These are phyloP conservation scores for Sarcomyxa edulis DNA, from an alignment of 768 basidiomycete species.

Conservation along the genomic window DNA sequence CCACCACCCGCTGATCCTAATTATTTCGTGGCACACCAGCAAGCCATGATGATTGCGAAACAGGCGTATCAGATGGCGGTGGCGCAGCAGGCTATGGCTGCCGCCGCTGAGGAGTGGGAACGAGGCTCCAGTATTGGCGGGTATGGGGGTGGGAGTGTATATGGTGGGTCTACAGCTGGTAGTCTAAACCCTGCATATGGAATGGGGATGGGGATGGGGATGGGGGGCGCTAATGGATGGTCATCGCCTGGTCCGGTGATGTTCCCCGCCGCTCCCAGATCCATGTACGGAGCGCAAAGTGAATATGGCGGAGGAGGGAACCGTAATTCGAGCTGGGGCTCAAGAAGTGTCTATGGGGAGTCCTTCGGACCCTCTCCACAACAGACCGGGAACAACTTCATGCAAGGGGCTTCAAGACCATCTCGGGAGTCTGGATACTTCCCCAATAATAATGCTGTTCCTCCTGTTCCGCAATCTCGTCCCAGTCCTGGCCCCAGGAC, in stretches of 20 bases:
- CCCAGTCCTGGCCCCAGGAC: conserved; percentile 20
- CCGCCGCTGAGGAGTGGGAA: conserved; percentile 91
- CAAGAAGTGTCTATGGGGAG: conserved; percentile 71
- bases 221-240: conserved; percentile 28
- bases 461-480: conserved; percentile 34
- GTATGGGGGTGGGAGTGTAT: conserved; percentile 40
- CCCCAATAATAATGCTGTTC: conserved; percentile 22
- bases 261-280: conserved; percentile 43
- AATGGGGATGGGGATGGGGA: conserved; percentile 24
- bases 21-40: conserved; percentile 75
- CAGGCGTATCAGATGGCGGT: conserved; percentile 89
- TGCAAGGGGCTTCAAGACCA: conserved; percentile 10
- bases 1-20: conserved; percentile 46
- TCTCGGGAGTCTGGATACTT: conserved; percentile 33
- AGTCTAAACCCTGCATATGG: conserved; percentile 19
- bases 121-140: conserved; percentile 58
- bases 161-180: conserved; percentile 29
- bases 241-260: conserved; percentile 36
- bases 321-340: conserved; percentile 37
- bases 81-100: conserved; percentile 85
- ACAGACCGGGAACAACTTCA: conserved; percentile 13
- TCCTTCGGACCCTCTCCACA: conserved; percentile 39
- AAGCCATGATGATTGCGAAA: conserved; percentile 82
- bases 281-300: conserved; percentile 63
- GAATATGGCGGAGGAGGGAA: conserved; percentile 53